phyloP scores from a whole-genome alignment of 2,329 filamentous ascomycete genomes.

The Calonectria henricotiae region DNA sequence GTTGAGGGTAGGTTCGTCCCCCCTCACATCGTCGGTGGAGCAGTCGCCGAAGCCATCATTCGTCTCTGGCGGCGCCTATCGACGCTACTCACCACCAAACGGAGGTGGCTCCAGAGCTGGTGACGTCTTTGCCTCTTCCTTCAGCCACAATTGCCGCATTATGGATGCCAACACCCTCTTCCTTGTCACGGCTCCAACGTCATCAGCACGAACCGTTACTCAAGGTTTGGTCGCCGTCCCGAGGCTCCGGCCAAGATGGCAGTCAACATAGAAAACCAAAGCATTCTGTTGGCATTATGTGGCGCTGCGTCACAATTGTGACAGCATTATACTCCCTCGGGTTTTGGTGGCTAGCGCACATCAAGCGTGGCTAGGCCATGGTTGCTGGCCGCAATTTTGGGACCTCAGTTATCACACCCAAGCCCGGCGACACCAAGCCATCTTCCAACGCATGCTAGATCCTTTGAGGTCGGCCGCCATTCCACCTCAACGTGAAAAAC shows the following conservation, averaged over 20 bases:
- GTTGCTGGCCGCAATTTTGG: background rate
- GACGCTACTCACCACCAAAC: conserved; percentile 22
- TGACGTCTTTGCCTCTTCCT: conserved; percentile 24
- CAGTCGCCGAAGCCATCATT: conserved; percentile 22
- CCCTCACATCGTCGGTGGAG: conserved; percentile 19
- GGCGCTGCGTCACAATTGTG: conserved; percentile 28
- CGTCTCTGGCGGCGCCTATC: conserved; percentile 14
- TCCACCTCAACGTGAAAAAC: conserved; percentile 6
- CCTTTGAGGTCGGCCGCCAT: conserved; percentile 19
- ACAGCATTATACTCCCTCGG: conserved; percentile 15
- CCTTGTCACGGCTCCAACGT: conserved; percentile 21
- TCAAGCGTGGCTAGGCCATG: background rate
- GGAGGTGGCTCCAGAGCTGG: conserved; percentile 9
- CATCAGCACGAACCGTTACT: conserved; percentile 27
- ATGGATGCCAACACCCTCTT: conserved; percentile 11
- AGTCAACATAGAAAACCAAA: conserved; percentile 19
- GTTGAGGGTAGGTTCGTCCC: conserved; percentile 24
- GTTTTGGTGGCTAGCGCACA: conserved; percentile 1
- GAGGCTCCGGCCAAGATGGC: conserved; percentile 18
- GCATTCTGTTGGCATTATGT: conserved; percentile 18
- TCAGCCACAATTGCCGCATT: background rate
- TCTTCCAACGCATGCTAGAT: conserved; percentile 15
- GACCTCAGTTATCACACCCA: conserved; percentile 4
- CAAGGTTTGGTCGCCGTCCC: conserved; percentile 31
- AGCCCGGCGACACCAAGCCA: background rate